Percentiles rank a stretch among this genome's conserved stretches.
Evolutionary conservation across 2,329 filamentous ascomycete genomes (phyloP).

Genomic region (Fragosphaeria purpurea): DNA sequence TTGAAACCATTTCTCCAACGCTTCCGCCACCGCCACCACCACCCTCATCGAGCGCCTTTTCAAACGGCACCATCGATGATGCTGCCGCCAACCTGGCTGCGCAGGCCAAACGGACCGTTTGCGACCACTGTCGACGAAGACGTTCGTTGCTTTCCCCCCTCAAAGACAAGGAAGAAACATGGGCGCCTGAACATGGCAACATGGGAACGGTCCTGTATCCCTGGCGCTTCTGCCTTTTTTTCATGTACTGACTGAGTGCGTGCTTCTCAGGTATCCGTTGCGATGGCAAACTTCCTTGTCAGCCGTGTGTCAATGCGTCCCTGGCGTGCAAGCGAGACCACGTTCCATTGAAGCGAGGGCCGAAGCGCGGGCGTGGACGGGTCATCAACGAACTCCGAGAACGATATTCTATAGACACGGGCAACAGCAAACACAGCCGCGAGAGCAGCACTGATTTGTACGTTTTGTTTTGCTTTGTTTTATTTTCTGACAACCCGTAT

Average conservation of each 20-base stretch:
- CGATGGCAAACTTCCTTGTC: conserved; percentile 41
- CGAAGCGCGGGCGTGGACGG: conserved; percentile 51
- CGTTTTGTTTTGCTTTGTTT: too few relatives aligned
- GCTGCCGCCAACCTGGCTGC: conserved; percentile 1
- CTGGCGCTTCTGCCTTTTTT: too few relatives aligned
- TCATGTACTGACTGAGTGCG: neutral
- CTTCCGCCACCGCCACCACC: conserved; percentile 6
- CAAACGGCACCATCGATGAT: neutral
- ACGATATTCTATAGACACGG: conserved; percentile 27
- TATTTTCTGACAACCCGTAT: too few relatives aligned
- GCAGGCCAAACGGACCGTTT: conserved; percentile 28
- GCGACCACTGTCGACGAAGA: conserved; percentile 34
- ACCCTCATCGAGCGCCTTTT: neutral
- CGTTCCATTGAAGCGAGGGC: conserved; percentile 53
- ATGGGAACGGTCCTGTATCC: too few relatives aligned
- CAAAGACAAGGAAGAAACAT: neutral
- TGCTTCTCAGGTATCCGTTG: conserved; percentile 30
- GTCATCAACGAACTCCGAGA: conserved; percentile 51
- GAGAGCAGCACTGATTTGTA: conserved; percentile 25
- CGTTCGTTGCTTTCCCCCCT: conserved; percentile 22
- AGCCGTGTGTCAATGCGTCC: conserved; percentile 49
- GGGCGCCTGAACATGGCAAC: neutral
- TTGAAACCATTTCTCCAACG: conserved; percentile 10
- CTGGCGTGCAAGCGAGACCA: conserved; percentile 56
- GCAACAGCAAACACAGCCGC: conserved; percentile 27